These are phyloP conservation scores for Emmonsiellopsis sp. DNA, from an alignment of 2,329 filamentous ascomycete genomes.

Conservation along the genomic window DNA sequence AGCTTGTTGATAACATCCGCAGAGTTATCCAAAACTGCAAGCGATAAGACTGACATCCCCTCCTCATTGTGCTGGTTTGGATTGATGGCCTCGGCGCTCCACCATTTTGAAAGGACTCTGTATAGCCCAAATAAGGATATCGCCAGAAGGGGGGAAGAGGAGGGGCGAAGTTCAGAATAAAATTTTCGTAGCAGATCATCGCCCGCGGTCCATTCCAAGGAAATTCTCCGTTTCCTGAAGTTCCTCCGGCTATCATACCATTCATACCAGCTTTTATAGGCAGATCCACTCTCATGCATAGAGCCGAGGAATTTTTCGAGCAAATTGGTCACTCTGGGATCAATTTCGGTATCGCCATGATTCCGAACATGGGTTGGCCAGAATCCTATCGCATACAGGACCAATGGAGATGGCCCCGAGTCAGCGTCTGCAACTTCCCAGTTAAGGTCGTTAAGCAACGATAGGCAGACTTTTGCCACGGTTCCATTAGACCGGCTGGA, in stretches of 20 bases:
- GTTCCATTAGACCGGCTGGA: not conserved
- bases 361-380: not conserved
- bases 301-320: not conserved
- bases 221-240: too few relatives aligned
- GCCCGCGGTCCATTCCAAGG: too few relatives aligned
- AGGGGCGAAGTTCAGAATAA: not conserved
- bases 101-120: not conserved
- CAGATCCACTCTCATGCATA: not conserved
- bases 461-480: constrained; percentile 2
- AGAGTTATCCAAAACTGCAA: not conserved
- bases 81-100: not conserved
- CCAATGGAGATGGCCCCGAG: not conserved
- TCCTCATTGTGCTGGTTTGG: not conserved
- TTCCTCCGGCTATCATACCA: too few relatives aligned
- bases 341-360: not conserved
- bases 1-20: not conserved
- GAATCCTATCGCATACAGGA: not conserved
- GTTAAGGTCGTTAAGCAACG: not conserved
- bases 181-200: too few relatives aligned
- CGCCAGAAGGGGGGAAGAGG: not conserved
- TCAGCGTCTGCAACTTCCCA: not conserved
- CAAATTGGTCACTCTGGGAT: not conserved
- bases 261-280: not conserved
- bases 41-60: not conserved
- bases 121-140: not conserved